Base-by-base conservation (phyloP, 169 alveolate species). In the Plasmodium fragile region DNA sequence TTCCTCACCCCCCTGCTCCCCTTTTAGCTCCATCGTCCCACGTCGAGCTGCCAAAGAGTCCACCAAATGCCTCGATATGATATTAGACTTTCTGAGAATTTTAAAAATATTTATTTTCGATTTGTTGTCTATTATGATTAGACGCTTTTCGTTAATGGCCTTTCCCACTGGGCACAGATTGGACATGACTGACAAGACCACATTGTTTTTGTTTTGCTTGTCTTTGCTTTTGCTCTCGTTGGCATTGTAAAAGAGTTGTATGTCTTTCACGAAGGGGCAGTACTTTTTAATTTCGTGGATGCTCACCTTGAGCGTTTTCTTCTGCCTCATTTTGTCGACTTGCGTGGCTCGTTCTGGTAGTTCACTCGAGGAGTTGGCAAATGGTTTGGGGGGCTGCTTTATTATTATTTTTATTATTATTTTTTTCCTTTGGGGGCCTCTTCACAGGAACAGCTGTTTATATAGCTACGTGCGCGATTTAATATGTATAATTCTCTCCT, bases 101-200 rank as follows among this genome's bases (percentile, higher is more conserved):
- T 91, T 91, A 25, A 70, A 80, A 25, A 91, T 59, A 36, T 91
- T 91, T 49, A 80, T 91, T 49, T 79, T 79, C 3, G 94, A 79
- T 49, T 91, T 91, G 53, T 91, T 81, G 45, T 91, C 94, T 91
- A 91, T 91, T 79, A 91, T 55, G 22, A 91, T 91, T 69, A 91
- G 10, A 53, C 82, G 94, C 53, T 91, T 91, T 49, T 91, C 83
- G 72, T 91, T 91, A n/a, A 91, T 80, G 13, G 92, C 94, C 43
- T 91, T 91, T 32, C 94, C 94, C 53, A 91, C 43, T 0, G 94
- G 94, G 25, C 94, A 91, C 70, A 91, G 53, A 80, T 81, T 71
- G 6, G 94, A 59, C 94, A 91, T 91, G 34, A 91, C 92, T 10
- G 94, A 91, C 22, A 91, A 53, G 72, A 70, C 94, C 8, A 91